A percentile compares a stretch with the other conserved stretches of the same genome.
These are phyloP conservation scores for Centrapalus pauciflorus DNA, from an alignment of 129 eudicot species.

Conservation along the genomic window DNA sequence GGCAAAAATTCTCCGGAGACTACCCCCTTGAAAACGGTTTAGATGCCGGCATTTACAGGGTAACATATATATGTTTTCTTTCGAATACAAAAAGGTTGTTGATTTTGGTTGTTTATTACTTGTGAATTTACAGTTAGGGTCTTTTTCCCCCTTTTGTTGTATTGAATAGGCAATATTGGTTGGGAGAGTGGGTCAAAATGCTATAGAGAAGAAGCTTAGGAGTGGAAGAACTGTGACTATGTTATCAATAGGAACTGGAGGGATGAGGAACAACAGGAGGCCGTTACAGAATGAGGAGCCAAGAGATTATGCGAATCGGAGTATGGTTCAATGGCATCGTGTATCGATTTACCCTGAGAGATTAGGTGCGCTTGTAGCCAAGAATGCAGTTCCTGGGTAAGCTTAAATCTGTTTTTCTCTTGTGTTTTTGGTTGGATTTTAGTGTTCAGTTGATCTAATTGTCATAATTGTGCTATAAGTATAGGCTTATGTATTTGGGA, in stretches of 20 bases:
- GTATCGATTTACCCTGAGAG: slow-evolving; percentile 73
- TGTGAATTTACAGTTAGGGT: background rate
- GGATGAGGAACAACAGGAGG: slow-evolving; percentile 77
- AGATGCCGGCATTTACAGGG: slow-evolving; percentile 83
- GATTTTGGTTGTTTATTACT: background rate
- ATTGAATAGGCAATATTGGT: slow-evolving; percentile 63
- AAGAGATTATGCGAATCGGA: slow-evolving; percentile 74
- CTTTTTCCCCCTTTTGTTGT: background rate
- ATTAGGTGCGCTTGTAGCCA: slow-evolving; percentile 65
- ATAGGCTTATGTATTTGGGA: background rate
- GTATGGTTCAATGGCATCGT: slow-evolving; percentile 92
- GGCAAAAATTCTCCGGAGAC: slow-evolving; percentile 10
- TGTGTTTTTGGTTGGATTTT: background rate
- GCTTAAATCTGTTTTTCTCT: background rate
- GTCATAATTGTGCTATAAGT: background rate
- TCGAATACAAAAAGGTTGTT: background rate
- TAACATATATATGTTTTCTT: background rate
- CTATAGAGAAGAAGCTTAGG: slow-evolving; percentile 71
- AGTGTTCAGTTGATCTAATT: background rate
- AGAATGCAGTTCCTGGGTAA: slow-evolving; percentile 77
- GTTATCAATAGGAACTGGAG: slow-evolving; percentile 81
- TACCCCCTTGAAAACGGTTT: slow-evolving; percentile 69
- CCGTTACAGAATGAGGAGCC: slow-evolving; percentile 83
- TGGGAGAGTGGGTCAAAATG: slow-evolving; percentile 75
- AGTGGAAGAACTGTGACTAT: slow-evolving; percentile 72